Percentiles rank a stretch among this genome's conserved stretches.
phyloP scores from a whole-genome alignment of 2,329 filamentous ascomycete genomes.

The Calonectria pauciramosa region DNA sequence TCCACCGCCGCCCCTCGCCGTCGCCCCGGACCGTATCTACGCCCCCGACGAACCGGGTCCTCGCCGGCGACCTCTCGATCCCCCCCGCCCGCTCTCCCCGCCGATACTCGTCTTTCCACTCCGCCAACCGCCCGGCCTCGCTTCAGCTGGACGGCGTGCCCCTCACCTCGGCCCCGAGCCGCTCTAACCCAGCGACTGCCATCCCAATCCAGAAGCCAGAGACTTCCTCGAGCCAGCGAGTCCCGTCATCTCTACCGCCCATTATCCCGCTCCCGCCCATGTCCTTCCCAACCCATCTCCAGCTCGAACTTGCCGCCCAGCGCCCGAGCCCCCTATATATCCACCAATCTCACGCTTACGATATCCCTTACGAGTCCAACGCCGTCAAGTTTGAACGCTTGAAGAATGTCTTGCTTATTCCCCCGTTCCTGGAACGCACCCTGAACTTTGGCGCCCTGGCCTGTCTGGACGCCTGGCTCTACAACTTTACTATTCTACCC shows the following conservation, averaged over 20 bases:
- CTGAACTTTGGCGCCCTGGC: conserved; percentile 90
- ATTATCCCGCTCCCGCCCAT: conserved; percentile 75
- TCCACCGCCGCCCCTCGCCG: conserved; percentile 50
- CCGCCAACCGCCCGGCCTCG: conserved; percentile 57
- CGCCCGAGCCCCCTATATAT: conserved; percentile 77
- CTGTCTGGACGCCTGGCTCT: conserved; percentile 95
- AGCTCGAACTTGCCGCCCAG: conserved; percentile 74
- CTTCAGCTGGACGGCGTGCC: conserved; percentile 57
- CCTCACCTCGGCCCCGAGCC: conserved; percentile 37
- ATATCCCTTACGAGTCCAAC: conserved; percentile 89
- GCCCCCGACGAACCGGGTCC: conserved; percentile 62
- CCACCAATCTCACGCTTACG: conserved; percentile 68
- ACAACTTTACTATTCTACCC: conserved; percentile 95
- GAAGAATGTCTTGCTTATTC: conserved; percentile 88
- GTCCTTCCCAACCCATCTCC: conserved; percentile 75
- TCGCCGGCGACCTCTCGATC: conserved; percentile 43
- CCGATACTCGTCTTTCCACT: conserved; percentile 67
- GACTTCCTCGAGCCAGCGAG: conserved; percentile 43
- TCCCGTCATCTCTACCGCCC: conserved; percentile 65
- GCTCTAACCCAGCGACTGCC: conserved; percentile 42
- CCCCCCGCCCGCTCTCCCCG: conserved; percentile 53
- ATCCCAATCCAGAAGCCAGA: conserved; percentile 43
- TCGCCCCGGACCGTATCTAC: conserved; percentile 64
- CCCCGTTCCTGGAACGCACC: conserved; percentile 84
- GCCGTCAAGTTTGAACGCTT: conserved; percentile 92